These are phyloP conservation scores for Epichloe hybrida DNA, from an alignment of 2,329 filamentous ascomycete species.

Conservation along the genomic window DNA sequence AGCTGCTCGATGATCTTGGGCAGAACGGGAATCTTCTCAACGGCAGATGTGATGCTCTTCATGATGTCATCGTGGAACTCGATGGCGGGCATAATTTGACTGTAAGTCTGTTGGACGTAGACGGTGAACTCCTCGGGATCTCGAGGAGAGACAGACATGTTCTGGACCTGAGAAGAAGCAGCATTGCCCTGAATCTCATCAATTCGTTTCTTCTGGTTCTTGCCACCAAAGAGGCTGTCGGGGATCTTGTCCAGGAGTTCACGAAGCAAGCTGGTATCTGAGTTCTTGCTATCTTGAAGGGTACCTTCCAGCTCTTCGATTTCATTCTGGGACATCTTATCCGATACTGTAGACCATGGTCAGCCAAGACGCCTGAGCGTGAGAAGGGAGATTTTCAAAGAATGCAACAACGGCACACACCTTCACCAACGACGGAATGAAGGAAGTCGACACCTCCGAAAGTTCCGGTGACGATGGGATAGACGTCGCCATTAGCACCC, in stretches of 20 bases:
- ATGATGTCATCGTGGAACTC: constrained; percentile 85
- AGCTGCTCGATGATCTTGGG: constrained; percentile 77
- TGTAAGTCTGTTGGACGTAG: constrained; percentile 60
- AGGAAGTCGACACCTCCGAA: constrained; percentile 93
- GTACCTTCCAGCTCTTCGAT: constrained; percentile 80
- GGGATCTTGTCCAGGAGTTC: constrained; percentile 74
- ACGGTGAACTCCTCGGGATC: constrained; percentile 72
- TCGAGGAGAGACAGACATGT: constrained; percentile 59
- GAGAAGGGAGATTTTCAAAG: not conserved
- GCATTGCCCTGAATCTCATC: constrained; percentile 70
- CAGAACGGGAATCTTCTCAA: constrained; percentile 75
- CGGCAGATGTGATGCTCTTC: constrained; percentile 60
- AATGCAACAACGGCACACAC: constrained; percentile 18
- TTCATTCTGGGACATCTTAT: constrained; percentile 85
- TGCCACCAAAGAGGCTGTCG: constrained; percentile 61
- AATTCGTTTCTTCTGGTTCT: constrained; percentile 61
- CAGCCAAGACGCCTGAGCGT: not conserved
- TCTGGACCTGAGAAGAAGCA: constrained; percentile 59
- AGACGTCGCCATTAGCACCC: constrained; percentile 54
- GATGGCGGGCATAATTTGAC: constrained; percentile 78
- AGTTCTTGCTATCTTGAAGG: constrained; percentile 49
- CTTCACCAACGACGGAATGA: constrained; percentile 66
- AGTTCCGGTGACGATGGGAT: constrained; percentile 76
- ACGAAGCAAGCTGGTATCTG: constrained; percentile 62
- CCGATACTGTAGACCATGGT: constrained; percentile 43